phyloP scores from a whole-genome alignment of 2,329 filamentous ascomycete species.

The Aphanocladium album region DNA sequence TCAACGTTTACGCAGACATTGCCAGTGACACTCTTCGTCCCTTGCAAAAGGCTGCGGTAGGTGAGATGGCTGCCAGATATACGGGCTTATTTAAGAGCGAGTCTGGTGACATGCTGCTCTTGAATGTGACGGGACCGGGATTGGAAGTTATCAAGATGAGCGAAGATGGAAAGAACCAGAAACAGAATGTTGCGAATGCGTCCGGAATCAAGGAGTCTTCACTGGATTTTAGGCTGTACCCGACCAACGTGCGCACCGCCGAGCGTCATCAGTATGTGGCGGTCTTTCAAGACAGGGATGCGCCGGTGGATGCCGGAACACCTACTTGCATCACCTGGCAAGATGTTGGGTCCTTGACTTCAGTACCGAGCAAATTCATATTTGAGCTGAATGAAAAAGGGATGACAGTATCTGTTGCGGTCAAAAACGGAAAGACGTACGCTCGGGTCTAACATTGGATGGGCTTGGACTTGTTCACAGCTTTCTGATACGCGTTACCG shows the following conservation, averaged over 20 bases:
- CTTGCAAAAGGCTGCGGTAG: slow-evolving; percentile 16
- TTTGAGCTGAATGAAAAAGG: background rate
- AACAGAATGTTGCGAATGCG: slow-evolving; percentile 16
- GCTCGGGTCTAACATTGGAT: background rate
- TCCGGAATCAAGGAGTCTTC: slow-evolving; percentile 18
- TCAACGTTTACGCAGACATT: slow-evolving; percentile 30
- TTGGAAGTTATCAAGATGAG: slow-evolving; percentile 20
- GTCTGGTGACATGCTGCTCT: background rate
- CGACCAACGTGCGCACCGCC: slow-evolving; percentile 22
- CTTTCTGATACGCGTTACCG: too few species aligned
- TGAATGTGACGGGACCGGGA: slow-evolving; percentile 18
- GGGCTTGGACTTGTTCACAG: too few species aligned
- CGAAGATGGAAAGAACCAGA: slow-evolving; percentile 17
- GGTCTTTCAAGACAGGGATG: slow-evolving; percentile 26
- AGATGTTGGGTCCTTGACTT: background rate
- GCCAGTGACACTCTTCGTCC: slow-evolving; percentile 20
- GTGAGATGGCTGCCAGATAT: slow-evolving; percentile 17
- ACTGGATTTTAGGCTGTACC: slow-evolving; percentile 27
- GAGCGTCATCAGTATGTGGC: slow-evolving; percentile 24
- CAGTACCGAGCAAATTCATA: background rate
- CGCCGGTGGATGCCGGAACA: slow-evolving; percentile 26
- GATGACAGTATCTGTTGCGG: background rate
- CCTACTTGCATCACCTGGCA: slow-evolving; percentile 30
- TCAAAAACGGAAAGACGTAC: background rate
- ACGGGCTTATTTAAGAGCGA: slow-evolving; percentile 14